Evolutionary conservation across 208 protist species (phyloP), one percentile per base, ranked within the genome.

Genomic region (Leishmania tarentolae): DNA sequence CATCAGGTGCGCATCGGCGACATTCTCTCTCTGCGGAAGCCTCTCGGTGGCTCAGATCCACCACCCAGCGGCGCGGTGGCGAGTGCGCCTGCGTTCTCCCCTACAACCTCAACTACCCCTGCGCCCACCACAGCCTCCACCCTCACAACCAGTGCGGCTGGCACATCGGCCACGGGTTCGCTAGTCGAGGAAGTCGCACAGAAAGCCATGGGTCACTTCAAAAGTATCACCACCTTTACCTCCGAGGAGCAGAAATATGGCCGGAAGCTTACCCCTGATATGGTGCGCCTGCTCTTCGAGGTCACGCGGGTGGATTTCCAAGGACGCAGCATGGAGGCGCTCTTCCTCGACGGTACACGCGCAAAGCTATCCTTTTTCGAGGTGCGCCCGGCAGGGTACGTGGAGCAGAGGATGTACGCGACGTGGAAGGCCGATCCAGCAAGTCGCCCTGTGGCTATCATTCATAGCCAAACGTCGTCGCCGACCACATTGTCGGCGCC

Each of bases 341-440:
- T 94, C 24, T 95, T 95, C 50, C 83, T 97, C 35, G 88, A 93
- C 53, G 91, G 91, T n/a, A 88, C 68, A 17, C 87, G 91, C 28
- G 78, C 53, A 11, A 93, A 93, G 75, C 77, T 94, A 35, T 76
- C 82, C 42, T 77, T 89, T 40, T 72, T 68, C n/a, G 88, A 91
- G n/a, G 83, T 95, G 65, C 92, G 92, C 21, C 88, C 89, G 3
- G 94, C 94, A 46, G 94, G 94, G 17, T 94, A 94, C 78, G 86
- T 94, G 24, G 92, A 97, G 81, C 76, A 65, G n/a, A 74, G 76
- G 68, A 78, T 95, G 37, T 95, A 90, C 78, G 72, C 50, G 2
- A 52, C 82, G 69, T 97, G 94, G 93, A 96, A 93, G 84, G 80
- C 76, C 7, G 89, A 97, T 70, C 90, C 92, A 31, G 78, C 81